Base-by-base conservation (phyloP, 108 stramenopile species). In the Conticribra weissflogii region DNA sequence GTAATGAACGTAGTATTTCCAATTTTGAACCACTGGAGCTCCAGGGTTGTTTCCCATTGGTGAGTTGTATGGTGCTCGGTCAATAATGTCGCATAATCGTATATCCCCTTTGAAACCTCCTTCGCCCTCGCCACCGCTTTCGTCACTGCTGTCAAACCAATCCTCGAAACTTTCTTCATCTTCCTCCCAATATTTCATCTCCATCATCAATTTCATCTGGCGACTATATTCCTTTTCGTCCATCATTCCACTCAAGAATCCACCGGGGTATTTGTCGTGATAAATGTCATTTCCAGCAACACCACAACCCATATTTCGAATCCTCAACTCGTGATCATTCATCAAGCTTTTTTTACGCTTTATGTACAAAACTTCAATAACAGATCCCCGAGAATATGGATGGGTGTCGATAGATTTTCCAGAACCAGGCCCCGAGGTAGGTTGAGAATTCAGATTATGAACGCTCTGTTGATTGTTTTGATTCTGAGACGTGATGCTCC, bases 1-100 rank as follows among this genome's bases (percentile, higher is more conserved):
- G 68, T 97, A 99, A 66, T 99, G 98, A 15, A 99, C 90, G 81
- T 99, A 99, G 72, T 98, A 99, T 32, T 81, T 73, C 89, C 88
- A 96, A 60, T 66, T 46, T n/a, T n/a, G n/a, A n/a, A n/a, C n/a
- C n/a, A n/a, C n/a, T n/a, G n/a, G n/a, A n/a, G n/a, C n/a, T n/a
- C n/a, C n/a, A n/a, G n/a, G n/a, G n/a, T n/a, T n/a, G n/a, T n/a
- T n/a, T n/a, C n/a, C n/a, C n/a, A n/a, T n/a, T n/a, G n/a, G n/a
- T n/a, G 3, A 56, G 23, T 47, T 54, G 17, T 72, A 36, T 4
- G 84, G 73, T 1, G 82, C 81, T 16, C 94, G 84, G 82, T 95
- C 94, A 58, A 95, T 95, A 51, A 95, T 71, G 59, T 95, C 94
- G 41, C 88, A 89, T 32, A 94, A 84, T 46, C 86, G 77, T 4